Base-by-base conservation (phyloP, 192 early-diverging fungal species). In the Coemansia sp. region DNA sequence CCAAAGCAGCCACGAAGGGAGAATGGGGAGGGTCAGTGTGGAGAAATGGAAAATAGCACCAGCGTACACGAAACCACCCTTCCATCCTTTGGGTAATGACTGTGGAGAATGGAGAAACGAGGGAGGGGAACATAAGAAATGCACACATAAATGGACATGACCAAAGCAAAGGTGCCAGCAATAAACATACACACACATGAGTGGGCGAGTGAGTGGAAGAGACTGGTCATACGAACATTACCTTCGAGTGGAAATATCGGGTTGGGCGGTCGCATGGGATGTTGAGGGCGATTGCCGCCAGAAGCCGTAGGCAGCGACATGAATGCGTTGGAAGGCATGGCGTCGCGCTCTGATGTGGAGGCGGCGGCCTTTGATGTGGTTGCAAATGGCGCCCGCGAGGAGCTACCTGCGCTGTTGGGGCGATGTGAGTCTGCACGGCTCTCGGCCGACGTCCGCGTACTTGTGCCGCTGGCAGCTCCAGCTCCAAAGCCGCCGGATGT, bases 251-350 rank as follows among this genome's bases (percentile, higher is more conserved):
- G 40, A 71, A 79, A 79, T 39, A 79, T 59, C 19, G 68, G 41
- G 6, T 71, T 73, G 19, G 66, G 72, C 4, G 63, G 48, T 16
- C 42, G 43, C n/a, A 63, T 16, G 6, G 64, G 46, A 22, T 61
- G 67, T 12, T 49, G 66, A 22, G 68, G 42, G 48, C 77, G 77
- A 15, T 59, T 67, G 12, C 62, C 39, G 15, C 59, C 66, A 16
- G 56, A 36, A 43, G 32, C 61, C 13, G 71, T 47, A 10, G 71
- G 77, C 54, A 79, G 56, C 36, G 77, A 79, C 65, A 66, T 21
- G 48, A 74, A 79, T 41, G 66, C 61, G 8, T 78, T 67, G 6
- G 52, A 40, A 6, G 22, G 39, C 6, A 58, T 36, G 12, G 22
- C 21, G 12, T 72, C 65, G 6, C 58, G 55, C 21, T 57, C 36